Base-by-base conservation (phyloP, 2,329 filamentous ascomycete genomes). In the Xylariaceae sp. region DNA sequence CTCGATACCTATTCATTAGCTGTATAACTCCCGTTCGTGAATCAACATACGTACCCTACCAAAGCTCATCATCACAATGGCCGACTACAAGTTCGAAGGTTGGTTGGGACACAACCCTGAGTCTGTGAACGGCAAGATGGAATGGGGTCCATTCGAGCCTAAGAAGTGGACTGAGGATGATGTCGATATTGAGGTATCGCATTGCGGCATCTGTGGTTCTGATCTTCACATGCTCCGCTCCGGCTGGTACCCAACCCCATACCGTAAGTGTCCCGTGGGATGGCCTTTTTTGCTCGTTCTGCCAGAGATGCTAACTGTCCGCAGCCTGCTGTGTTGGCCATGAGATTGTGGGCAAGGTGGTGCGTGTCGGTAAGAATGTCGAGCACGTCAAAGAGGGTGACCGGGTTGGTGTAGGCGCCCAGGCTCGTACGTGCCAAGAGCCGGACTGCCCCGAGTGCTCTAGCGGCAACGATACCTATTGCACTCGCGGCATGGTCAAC, bases 121-220 rank as follows among this genome's bases (percentile, higher is more conserved):
- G 2, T 55, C 67, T 14, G 62, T 54, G 43, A 55, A 74, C 4
- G 72, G 71, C 37, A 73, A 75, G 37, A 74, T 76, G 72, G 55
- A 64, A 21, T 76, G 73, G 72, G 63, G 62, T 28, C 61, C 72
- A 40, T 82, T 73, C 39, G 67, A 78, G 59, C 78, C 78, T 26
- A 83, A 83, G 66, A 60, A 64, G n/a, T 83, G 77, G 73, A 72
- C 78, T 31, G 79, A 83, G 55, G 73, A 69, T 17, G 78, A 83
- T 46, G 61, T 85, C 38, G 80, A 84, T 53, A 79, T 85, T 50
- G 67, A 74, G 53, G 63, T 85, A 47, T 73, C 75, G 3, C 78
- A 83, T 63, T 83, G 78, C 52, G 79, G 80, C 44, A 71, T 84
- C 47, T 84, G 80, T 54, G 79, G 76, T 38, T 73, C 71, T 0